These are phyloP conservation scores for Eucalyptus brandiana DNA, from an alignment of 345 rosid species.

Conservation along the genomic window DNA sequence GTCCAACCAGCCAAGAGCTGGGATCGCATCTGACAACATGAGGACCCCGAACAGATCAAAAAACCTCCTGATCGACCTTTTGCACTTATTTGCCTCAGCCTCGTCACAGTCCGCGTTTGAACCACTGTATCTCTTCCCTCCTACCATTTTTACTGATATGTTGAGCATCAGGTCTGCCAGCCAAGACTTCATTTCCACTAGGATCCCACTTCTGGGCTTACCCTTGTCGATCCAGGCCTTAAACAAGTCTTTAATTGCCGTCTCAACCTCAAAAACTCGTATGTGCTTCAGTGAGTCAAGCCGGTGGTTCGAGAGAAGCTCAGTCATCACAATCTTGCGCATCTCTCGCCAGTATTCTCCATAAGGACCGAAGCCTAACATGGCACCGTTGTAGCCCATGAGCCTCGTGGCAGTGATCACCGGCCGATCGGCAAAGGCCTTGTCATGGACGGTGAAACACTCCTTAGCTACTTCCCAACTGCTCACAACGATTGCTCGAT, in stretches of 20 bases:
- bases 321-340: constrained; percentile 4
- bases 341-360: constrained; percentile 27
- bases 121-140: constrained; percentile 12
- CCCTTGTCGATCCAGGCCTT: not conserved
- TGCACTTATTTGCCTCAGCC: not conserved
- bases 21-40: constrained; percentile 22
- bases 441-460: constrained; percentile 9
- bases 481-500: constrained; percentile 7
- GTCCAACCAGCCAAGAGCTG: constrained; percentile 29
- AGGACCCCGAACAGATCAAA: constrained; percentile 4
- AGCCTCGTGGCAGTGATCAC: constrained; percentile 8
- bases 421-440: constrained; percentile 11
- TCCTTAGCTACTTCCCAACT: constrained; percentile 18
- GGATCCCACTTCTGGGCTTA: not conserved
- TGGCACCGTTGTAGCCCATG: constrained; percentile 12
- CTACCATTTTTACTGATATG: constrained; percentile 7
- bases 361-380: constrained; percentile 32
- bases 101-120: not conserved
- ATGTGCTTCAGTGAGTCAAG: constrained; percentile 9
- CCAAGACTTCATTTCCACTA: constrained; percentile 23
- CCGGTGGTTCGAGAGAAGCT: constrained; percentile 21
- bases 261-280: constrained; percentile 5
- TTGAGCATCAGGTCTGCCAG: constrained; percentile 13
- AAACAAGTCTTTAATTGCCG: not conserved
- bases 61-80: constrained; percentile 1